Evolutionary conservation across 345 rosid genomes (phyloP).

Genomic region (Cardamine occulta): DNA sequence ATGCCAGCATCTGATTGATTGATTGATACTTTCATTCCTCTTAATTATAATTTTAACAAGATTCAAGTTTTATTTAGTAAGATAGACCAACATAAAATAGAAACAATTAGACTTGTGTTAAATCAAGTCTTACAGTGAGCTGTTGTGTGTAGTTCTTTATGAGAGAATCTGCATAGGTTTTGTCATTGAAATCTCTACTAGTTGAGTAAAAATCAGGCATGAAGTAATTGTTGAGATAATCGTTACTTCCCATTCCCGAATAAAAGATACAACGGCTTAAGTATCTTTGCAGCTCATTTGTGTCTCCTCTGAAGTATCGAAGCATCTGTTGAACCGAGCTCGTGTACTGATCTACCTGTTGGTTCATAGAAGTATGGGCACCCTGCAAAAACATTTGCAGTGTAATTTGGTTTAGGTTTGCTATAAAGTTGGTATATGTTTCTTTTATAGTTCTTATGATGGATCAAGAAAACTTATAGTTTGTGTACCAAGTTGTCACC

Average conservation of each 20-base stretch:
- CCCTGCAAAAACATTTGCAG: conserved; percentile 55
- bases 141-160: conserved; percentile 75
- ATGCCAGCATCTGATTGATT: too few species aligned
- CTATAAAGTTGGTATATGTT: neutral
- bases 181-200: conserved; percentile 53
- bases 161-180: conserved; percentile 66
- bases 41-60: too few species aligned
- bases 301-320: conserved; percentile 70
- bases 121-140: conserved; percentile 51
- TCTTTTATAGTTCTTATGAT: neutral
- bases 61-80: too few species aligned
- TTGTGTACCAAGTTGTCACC: conserved; percentile 74
- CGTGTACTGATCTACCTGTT: conserved; percentile 56
- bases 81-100: neutral
- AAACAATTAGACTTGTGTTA: neutral
- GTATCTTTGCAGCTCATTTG: conserved; percentile 51
- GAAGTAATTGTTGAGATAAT: conserved; percentile 87
- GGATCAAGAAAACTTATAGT: neutral
- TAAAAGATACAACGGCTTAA: conserved; percentile 72
- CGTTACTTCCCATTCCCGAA: conserved; percentile 87
- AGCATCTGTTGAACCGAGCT: conserved; percentile 58
- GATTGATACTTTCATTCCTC: too few species aligned
- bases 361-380: conserved; percentile 75
- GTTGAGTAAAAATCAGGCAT: conserved; percentile 80
- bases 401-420: neutral